Percentiles rank a stretch among this genome's conserved stretches.
Evolutionary conservation across 179 eudicot genomes (phyloP).

Genomic region (Spinacia oleracea): DNA sequence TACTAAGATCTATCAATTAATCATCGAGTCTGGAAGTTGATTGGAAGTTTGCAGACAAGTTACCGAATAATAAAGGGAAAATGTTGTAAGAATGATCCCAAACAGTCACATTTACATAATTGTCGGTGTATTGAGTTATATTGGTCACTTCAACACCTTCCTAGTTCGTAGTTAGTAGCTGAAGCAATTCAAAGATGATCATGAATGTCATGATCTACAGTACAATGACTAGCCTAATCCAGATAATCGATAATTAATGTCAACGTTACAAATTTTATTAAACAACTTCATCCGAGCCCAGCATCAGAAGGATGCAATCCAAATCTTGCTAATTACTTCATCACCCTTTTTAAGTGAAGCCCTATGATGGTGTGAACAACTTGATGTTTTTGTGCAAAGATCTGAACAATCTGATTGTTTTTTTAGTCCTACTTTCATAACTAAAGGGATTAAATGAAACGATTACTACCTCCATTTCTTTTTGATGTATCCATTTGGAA

Average conservation of each 20-base stretch:
- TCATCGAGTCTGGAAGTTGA: neutral
- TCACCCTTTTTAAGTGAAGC: neutral
- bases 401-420: too few species aligned
- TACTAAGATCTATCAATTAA: neutral
- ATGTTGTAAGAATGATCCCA: neutral
- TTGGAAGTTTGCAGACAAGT: neutral
- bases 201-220: neutral
- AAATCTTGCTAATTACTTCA: neutral
- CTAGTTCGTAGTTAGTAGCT: neutral
- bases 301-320: neutral
- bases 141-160: neutral
- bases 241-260: neutral
- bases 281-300: neutral
- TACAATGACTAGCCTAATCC: neutral
- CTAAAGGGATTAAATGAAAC: too few species aligned
- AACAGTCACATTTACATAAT: neutral
- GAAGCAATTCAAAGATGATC: neutral
- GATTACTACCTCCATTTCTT: too few species aligned
- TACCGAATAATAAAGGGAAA: neutral
- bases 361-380: neutral
- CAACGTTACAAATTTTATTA: neutral
- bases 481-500: too few species aligned
- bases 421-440: too few species aligned
- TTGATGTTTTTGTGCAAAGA: neutral
- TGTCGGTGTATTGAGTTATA: neutral